Percentiles rank a stretch among this genome's conserved stretches.
phyloP scores from a whole-genome alignment of 2,329 filamentous ascomycete genomes.

The Colletotrichum falcatum region DNA sequence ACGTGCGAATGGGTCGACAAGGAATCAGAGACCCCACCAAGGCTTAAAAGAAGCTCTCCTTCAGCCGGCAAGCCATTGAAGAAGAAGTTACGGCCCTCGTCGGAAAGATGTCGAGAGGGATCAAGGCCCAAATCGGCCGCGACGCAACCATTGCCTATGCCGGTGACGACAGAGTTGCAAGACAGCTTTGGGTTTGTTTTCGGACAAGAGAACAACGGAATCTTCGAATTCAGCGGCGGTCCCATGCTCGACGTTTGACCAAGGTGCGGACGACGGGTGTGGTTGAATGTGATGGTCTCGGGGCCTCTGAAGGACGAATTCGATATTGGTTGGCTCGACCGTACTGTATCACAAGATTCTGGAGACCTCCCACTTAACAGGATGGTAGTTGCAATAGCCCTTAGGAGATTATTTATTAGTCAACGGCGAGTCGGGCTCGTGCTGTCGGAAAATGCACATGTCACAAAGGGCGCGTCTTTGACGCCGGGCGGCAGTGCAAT shows the following conservation, averaged over 20 bases:
- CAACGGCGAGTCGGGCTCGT: not conserved
- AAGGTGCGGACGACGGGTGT: not conserved
- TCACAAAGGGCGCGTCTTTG: not conserved
- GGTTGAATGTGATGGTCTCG: not conserved
- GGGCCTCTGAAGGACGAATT: not conserved
- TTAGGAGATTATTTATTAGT: not conserved
- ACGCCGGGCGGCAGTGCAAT: not conserved
- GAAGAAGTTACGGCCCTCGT: slow-evolving; percentile 4
- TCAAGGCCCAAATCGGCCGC: not conserved
- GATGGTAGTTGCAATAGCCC: not conserved
- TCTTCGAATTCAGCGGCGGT: not conserved
- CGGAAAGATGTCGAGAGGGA: not conserved
- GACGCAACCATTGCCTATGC: not conserved
- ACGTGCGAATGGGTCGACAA: slow-evolving; percentile 54
- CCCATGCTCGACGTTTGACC: not conserved
- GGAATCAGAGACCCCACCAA: not conserved
- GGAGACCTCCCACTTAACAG: not conserved
- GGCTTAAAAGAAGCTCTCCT: not conserved
- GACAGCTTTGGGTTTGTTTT: slow-evolving; percentile 11
- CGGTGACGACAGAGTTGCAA: not conserved
- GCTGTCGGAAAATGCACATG: not conserved
- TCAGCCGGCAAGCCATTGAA: not conserved
- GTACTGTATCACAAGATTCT: no score
- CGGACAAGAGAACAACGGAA: not conserved
- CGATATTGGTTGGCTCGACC: not conserved